Evolutionary conservation across 805 yeast genomes (phyloP).

Genomic region (Pichia manshurica): DNA sequence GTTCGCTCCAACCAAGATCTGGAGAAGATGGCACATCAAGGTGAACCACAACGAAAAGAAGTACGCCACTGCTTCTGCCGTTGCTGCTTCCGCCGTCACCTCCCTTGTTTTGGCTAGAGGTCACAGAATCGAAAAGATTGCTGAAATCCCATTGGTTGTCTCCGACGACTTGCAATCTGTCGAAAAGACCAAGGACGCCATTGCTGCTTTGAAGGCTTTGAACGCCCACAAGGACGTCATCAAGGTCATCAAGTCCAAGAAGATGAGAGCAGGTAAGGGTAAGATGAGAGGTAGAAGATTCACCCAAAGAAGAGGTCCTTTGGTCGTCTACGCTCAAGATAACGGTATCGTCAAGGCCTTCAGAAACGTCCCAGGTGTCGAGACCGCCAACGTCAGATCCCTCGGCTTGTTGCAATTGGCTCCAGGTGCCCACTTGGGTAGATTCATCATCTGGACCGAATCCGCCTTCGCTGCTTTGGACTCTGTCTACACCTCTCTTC

Average conservation of each 20-base stretch:
- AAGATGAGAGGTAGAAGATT: conserved; percentile 99
- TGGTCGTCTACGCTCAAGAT: conserved; percentile 97
- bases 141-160: conserved; percentile 98
- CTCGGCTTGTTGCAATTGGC: conserved; percentile 97
- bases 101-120: conserved; percentile 99
- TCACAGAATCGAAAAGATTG: conserved; percentile 97
- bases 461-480: conserved; percentile 95
- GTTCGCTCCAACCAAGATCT: conserved; percentile 99
- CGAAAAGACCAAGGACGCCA: conserved; percentile 96
- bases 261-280: conserved; percentile 99
- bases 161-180: conserved; percentile 88
- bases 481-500: conserved; percentile 95
- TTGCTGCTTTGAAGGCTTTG: conserved; percentile 94
- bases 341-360: conserved; percentile 97
- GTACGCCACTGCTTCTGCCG: conserved; percentile 99
- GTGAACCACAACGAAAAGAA: conserved; percentile 99
- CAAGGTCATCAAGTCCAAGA: conserved; percentile 98
- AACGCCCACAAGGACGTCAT: conserved; percentile 98
- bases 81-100: conserved; percentile 98
- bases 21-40: conserved; percentile 99
- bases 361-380: conserved; percentile 99
- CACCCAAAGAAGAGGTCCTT: conserved; percentile 99
- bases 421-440: conserved; percentile 99
- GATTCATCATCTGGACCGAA: conserved; percentile 99
- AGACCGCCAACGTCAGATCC: conserved; percentile 86